A percentile compares a stretch with the other conserved stretches of the same genome.
phyloP scores from a whole-genome alignment of 2,329 filamentous ascomycete genomes.

The Trichophyton verrucosum region DNA sequence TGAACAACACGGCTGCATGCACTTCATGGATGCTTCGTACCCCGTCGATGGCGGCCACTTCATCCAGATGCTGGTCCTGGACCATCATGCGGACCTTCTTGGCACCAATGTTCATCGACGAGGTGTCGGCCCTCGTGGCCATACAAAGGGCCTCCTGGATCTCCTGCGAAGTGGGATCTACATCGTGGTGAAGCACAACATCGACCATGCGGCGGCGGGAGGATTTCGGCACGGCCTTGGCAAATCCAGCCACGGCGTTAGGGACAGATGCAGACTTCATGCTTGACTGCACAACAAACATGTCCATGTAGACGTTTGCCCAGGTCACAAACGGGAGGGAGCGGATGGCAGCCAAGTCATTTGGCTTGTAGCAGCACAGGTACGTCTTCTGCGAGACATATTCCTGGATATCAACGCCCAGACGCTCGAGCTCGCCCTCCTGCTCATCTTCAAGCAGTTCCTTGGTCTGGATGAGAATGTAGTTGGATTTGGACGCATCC shows the following conservation, averaged over 20 bases:
- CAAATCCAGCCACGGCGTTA: slow-evolving; percentile 7
- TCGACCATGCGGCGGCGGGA: slow-evolving; percentile 8
- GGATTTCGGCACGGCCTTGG: slow-evolving; percentile 4
- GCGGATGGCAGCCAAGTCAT: slow-evolving; percentile 6
- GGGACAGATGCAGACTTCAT: slow-evolving; percentile 6
- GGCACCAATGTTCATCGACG: slow-evolving; percentile 1
- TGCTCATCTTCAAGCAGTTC: slow-evolving; percentile 7
- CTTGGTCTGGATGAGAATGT: slow-evolving; percentile 9
- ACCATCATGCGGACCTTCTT: slow-evolving; percentile 10
- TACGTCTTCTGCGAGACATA: slow-evolving; percentile 11
- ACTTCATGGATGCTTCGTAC: slow-evolving; percentile 14
- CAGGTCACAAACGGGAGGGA: slow-evolving; percentile 9
- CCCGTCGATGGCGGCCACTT: slow-evolving; percentile 12
- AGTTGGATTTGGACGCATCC: slow-evolving; percentile 11
- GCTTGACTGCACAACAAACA: slow-evolving; percentile 8
- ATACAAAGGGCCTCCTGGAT: slow-evolving; percentile 7
- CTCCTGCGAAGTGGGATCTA: slow-evolving; percentile 8
- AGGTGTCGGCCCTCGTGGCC: slow-evolving; percentile 9
- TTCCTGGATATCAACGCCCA: slow-evolving; percentile 9
- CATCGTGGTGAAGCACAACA: slow-evolving; percentile 12
- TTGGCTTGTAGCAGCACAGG: slow-evolving; percentile 9
- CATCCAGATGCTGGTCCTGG: slow-evolving; percentile 12
- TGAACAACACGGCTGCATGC: slow-evolving; percentile 12
- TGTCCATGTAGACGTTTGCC: slow-evolving; percentile 10
- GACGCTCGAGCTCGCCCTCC: slow-evolving; percentile 7